phyloP scores from a whole-genome alignment of 768 basidiomycete species.

The Podaxis sp. region DNA sequence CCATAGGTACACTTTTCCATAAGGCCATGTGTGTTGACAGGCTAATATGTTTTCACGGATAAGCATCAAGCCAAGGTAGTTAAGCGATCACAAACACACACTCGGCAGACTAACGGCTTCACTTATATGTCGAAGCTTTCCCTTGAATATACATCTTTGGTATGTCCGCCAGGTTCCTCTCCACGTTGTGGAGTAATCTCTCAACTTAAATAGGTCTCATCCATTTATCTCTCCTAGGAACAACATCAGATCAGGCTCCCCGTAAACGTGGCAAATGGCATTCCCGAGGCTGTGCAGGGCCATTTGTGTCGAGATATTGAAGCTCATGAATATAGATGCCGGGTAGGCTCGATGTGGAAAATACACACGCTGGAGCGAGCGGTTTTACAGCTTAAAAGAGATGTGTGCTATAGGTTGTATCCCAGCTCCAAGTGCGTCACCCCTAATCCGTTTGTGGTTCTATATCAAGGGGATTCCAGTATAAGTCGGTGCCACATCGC shows the following conservation, averaged over 20 bases:
- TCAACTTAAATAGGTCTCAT: background rate
- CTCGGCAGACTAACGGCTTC: background rate
- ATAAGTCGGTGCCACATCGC: background rate
- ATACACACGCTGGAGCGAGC: background rate
- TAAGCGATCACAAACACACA: background rate
- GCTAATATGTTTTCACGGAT: constrained; percentile 13
- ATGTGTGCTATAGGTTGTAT: background rate
- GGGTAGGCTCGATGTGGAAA: background rate
- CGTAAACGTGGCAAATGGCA: constrained; percentile 4
- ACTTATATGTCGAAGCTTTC: background rate
- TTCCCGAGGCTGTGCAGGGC: background rate
- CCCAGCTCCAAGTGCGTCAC: background rate
- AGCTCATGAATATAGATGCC: background rate
- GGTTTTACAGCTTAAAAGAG: background rate
- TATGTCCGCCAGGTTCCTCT: background rate
- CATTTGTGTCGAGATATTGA: background rate
- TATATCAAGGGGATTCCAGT: background rate
- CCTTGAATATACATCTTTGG: background rate
- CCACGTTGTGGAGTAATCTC: background rate
- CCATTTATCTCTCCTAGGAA: background rate
- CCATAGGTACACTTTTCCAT: background rate
- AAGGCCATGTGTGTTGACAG: background rate
- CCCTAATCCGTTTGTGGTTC: background rate
- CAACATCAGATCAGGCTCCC: background rate
- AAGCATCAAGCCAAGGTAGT: background rate